Evolutionary conservation across 768 basidiomycete genomes (phyloP), one percentile per base, ranked within the genome.

Genomic region (Trametes meyenii): DNA sequence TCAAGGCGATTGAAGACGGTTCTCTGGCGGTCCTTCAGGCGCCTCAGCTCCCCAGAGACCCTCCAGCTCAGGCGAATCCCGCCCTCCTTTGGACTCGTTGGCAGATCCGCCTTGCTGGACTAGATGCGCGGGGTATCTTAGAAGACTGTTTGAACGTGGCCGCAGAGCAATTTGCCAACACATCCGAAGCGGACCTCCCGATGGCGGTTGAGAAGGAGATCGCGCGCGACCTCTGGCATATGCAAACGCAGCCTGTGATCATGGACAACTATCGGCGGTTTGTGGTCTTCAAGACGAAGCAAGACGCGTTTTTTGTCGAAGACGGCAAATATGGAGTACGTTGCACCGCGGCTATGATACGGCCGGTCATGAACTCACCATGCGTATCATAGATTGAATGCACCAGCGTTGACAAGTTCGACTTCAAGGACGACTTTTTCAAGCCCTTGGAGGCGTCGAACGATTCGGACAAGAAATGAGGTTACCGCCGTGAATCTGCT

Each of bases 191-290:
- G 16, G 71, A 78, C 23, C 77, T 82, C 66, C 46, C 68, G 11
- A 43, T 70, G 10, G 70, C 70, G 6, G 76, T 86, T 23, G 79
- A 84, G 44, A 65, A 70, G 29, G 80, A 82, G 38, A 76, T 90
- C 43, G 69, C 73, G 2, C 70, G 73, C 17, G 84, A 88, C 63
- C 67, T 91, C 65, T 61, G 69, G 26, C 67, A 66, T 42, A 82
- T 90, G 77, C 86, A 88, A 65, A 71, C 74, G 45, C 88, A 91
- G 61, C 88, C 86, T n/a, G 72, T 67, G 23, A 76, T 90, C 38
- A 85, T 88, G 82, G 73, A 78, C 49, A 67, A 77, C 33, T 85
- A 86, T 67, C 82, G 90, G 26, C 83, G 90, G 26, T 92, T 83
- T 72, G 83, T 89, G 12, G 78, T 89, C 1, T 73, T 92, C 39